These are phyloP conservation scores for Penicillium maclennaniae DNA, from an alignment of 495 filamentous ascomycete genomes.

Conservation along the genomic window DNA sequence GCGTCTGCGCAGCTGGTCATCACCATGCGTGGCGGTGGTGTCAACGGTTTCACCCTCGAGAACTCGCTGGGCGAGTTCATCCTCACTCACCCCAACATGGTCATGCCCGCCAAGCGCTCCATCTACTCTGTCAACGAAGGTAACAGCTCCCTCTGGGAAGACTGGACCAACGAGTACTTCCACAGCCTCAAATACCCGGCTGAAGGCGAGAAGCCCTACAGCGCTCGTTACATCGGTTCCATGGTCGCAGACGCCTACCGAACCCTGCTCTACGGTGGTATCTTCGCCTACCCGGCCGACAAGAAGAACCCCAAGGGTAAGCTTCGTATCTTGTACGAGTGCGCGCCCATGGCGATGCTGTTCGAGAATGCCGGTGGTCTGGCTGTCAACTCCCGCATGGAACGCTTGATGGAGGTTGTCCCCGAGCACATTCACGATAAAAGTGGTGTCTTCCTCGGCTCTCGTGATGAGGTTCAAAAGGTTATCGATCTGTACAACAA, in stretches of 20 bases:
- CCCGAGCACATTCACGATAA: slow-evolving; percentile 94
- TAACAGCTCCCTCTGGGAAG: slow-evolving; percentile 94
- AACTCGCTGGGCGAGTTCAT: slow-evolving; percentile 97
- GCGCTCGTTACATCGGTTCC: slow-evolving; percentile 87
- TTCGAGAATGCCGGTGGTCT: slow-evolving; percentile 98
- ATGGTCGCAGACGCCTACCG: slow-evolving; percentile 99
- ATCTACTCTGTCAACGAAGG: slow-evolving; percentile 99
- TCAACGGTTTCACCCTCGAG: slow-evolving; percentile 97
- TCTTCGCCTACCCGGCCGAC: slow-evolving; percentile 96
- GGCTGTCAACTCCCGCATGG: slow-evolving; percentile 83
- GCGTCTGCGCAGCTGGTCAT: slow-evolving; percentile 94
- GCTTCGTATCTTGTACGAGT: slow-evolving; percentile 95
- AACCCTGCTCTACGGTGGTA: slow-evolving; percentile 89
- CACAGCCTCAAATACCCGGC: slow-evolving; percentile 75
- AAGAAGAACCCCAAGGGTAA: slow-evolving; percentile 99
- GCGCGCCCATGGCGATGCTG: slow-evolving; percentile 97
- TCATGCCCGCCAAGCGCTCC: slow-evolving; percentile 67
- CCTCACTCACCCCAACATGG: slow-evolving; percentile 93
- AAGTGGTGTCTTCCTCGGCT: slow-evolving; percentile 94
- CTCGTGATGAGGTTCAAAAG: slow-evolving; percentile 92
- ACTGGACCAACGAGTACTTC: slow-evolving; percentile 83
- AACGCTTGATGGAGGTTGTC: slow-evolving; percentile 82
- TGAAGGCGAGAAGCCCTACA: slow-evolving; percentile 83
- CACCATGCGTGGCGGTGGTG: slow-evolving; percentile 88
- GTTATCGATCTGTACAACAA: slow-evolving; percentile 64